Percentiles rank a stretch among this genome's conserved stretches.
phyloP scores from a whole-genome alignment of 108 stramenopile species.

The Conticribra guillardii region DNA sequence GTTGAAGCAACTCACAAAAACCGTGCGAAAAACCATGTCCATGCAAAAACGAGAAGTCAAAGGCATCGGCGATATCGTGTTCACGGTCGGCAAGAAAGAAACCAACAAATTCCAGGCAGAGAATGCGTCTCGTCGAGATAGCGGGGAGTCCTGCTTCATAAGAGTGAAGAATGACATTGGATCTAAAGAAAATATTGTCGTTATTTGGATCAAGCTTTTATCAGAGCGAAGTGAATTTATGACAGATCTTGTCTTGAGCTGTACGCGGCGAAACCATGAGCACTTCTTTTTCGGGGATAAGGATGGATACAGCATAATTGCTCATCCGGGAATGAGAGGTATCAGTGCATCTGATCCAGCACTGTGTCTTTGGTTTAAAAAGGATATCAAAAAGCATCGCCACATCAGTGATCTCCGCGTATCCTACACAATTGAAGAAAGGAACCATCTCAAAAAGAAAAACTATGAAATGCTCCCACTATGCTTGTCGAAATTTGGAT shows the following conservation, averaged over 20 bases:
- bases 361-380: slow-evolving; percentile 37
- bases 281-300: slow-evolving; percentile 40
- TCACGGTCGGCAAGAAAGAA: slow-evolving; percentile 38
- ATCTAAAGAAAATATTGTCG: slow-evolving; percentile 33
- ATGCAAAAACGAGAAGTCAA: slow-evolving; percentile 36
- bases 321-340: slow-evolving; percentile 37
- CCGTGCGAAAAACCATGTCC: slow-evolving; percentile 30
- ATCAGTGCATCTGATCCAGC: slow-evolving; percentile 29
- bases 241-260: slow-evolving; percentile 32
- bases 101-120: slow-evolving; percentile 19
- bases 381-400: slow-evolving; percentile 18
- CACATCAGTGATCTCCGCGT: slow-evolving; percentile 30
- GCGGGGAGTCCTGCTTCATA: slow-evolving; percentile 32
- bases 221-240: slow-evolving; percentile 33
- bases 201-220: slow-evolving; percentile 32
- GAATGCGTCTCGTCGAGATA: slow-evolving; percentile 24
- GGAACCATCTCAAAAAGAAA: slow-evolving; percentile 20
- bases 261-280: slow-evolving; percentile 38
- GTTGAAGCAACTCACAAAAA: slow-evolving; percentile 23
- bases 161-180: slow-evolving; percentile 43
- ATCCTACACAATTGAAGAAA: slow-evolving; percentile 28
- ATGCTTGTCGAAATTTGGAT: slow-evolving; percentile 37
- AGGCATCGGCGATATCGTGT: slow-evolving; percentile 31
- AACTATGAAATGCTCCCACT: slow-evolving; percentile 44
- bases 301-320: slow-evolving; percentile 18